Evolutionary conservation across 371 early-diverging fungal genomes (phyloP).

Genomic region (Mortierella sp.): DNA sequence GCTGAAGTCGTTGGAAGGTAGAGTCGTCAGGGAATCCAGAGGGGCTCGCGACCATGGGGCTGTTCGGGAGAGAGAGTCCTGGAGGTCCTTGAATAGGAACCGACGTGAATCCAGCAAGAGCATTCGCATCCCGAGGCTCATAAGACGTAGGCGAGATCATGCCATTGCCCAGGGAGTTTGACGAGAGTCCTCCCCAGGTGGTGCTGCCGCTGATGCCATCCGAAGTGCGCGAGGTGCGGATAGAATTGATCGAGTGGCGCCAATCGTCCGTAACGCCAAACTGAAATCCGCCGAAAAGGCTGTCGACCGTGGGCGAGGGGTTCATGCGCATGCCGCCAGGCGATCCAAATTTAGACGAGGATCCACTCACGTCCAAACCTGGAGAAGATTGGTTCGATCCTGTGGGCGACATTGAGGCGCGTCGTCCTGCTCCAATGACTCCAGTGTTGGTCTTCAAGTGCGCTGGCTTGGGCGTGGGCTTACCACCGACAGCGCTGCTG

Average conservation of each 20-base stretch:
- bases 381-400: constrained; percentile 48
- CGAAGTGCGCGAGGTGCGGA: constrained; percentile 28
- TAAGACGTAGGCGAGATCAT: constrained; percentile 35
- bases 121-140: constrained; percentile 27
- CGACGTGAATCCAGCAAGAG: constrained; percentile 26
- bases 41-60: constrained; percentile 14
- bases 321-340: background rate
- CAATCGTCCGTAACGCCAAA: constrained; percentile 51
- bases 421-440: constrained; percentile 52
- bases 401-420: constrained; percentile 41
- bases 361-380: constrained; percentile 37
- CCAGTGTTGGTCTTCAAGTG: constrained; percentile 49
- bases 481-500: constrained; percentile 32
- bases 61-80: constrained; percentile 21
- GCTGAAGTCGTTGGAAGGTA: constrained; percentile 18
- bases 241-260: constrained; percentile 47
- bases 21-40: constrained; percentile 20
- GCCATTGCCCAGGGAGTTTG: constrained; percentile 41
- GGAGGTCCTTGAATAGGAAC: constrained; percentile 27
- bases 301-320: constrained; percentile 46
- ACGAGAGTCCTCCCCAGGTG: constrained; percentile 44
- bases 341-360: constrained; percentile 21
- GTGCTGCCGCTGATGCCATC: constrained; percentile 13
- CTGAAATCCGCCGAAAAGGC: constrained; percentile 51
- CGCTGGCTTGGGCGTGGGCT: constrained; percentile 47